Base-by-base conservation (phyloP, 1,284 basidiomycete species). In the Stereum hirsutum region DNA sequence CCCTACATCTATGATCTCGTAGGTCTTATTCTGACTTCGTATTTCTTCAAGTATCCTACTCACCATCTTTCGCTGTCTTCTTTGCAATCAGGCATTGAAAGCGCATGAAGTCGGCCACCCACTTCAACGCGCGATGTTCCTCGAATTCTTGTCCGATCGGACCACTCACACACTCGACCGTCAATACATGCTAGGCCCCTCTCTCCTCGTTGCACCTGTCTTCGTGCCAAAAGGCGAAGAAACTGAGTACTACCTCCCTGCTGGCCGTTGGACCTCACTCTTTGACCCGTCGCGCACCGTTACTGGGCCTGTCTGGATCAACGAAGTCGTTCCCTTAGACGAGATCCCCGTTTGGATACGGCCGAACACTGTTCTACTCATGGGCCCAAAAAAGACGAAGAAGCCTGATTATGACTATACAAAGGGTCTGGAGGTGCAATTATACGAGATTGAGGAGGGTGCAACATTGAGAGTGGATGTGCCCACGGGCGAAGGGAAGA, bases 181-280 rank as follows among this genome's bases (percentile, higher is more conserved):
- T 46, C 81, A 79, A 62, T 81, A 72, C 59, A 81, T 83, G 78
- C 57, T 86, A 44, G 83, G 83, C 1, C 76, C 78, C 4, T 75
- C 66, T 15, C 67, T 88, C 15, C 77, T 87, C 31, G 77, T 87
- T 40, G 82, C 81, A n/a, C 83, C 83, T 3, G 80, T 86, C 2
- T 77, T 87, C 51, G 75, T 75, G 3, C 67, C 74, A 15, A 58
- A 69, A 43, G 68, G 66, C 23, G 73, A 81, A 55, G 70, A 75
- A 47, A 66, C 71, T 0, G 73, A 78, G 49, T 86, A 79, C 55
- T 87, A 87, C 60, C 59, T 88, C 43, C 83, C 82, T 20, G 69
- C 69, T 2, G 83, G 83, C 8, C 66, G 63, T 21, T 86, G 83
- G 83, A 86, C 82, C 2, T 74, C 74, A 24, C 73, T 75, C 57